These are phyloP conservation scores for Picea abies DNA, from an alignment of 83 land plant species.

Conservation along the genomic window DNA sequence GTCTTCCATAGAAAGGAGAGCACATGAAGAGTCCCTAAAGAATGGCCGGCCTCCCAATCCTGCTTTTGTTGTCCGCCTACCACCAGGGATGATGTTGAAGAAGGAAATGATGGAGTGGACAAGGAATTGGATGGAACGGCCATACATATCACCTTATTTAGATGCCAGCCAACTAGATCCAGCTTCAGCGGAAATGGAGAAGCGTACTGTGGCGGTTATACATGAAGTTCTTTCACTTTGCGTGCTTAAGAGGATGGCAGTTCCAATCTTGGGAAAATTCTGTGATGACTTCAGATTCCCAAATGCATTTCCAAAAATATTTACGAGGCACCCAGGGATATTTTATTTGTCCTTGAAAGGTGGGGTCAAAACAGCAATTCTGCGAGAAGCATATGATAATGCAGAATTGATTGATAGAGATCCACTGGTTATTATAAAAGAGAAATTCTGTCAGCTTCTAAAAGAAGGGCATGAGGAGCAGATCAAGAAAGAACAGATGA, in stretches of 20 bases:
- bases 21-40: slow-evolving; percentile 43
- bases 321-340: slow-evolving; percentile 70
- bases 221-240: slow-evolving; percentile 64
- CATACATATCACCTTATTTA: slow-evolving; percentile 60
- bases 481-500: slow-evolving; percentile 4
- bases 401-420: slow-evolving; percentile 51
- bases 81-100: slow-evolving; percentile 45
- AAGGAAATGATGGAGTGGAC: slow-evolving; percentile 76
- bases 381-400: slow-evolving; percentile 63
- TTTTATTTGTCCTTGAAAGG: slow-evolving; percentile 68
- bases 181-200: slow-evolving; percentile 62
- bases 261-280: slow-evolving; percentile 63
- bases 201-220: slow-evolving; percentile 51
- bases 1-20: slow-evolving; percentile 49
- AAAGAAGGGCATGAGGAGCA: slow-evolving; percentile 40
- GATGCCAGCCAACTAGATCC: slow-evolving; percentile 35
- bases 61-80: slow-evolving; percentile 32
- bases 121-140: slow-evolving; percentile 70
- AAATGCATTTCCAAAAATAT: slow-evolving; percentile 48
- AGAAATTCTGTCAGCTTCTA: slow-evolving; percentile 57
- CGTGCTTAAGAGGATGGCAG: slow-evolving; percentile 40
- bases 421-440: slow-evolving; percentile 54
- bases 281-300: slow-evolving; percentile 52
- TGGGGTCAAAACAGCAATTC: slow-evolving; percentile 56
- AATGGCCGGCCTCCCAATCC: slow-evolving; percentile 46